A percentile compares a stretch with the other conserved stretches of the same genome.
Conservation (phyloP, 768 basidiomycete genomes). For the Lepiota venenata region DNA sequence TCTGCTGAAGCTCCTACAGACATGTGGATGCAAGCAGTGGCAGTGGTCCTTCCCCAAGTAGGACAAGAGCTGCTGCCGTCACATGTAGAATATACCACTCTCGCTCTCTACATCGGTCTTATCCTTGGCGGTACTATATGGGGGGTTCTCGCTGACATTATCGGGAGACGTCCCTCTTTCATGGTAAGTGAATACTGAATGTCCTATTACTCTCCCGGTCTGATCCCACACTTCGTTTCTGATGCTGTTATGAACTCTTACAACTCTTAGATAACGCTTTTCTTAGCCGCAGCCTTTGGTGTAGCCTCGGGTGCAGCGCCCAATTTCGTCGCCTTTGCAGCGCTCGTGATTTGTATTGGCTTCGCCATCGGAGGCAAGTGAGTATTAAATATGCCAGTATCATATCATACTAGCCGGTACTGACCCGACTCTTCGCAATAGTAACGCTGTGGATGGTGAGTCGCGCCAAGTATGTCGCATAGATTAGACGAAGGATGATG, state of each 20-base stretch:
- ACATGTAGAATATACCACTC: constrained; percentile 41
- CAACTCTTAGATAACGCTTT: constrained; percentile 64
- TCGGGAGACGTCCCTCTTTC: constrained; percentile 44
- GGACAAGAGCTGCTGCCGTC: constrained; percentile 39
- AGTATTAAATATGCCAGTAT: background rate
- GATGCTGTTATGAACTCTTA: background rate
- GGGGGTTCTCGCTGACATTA: constrained; percentile 47
- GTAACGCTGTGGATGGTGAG: constrained; percentile 26
- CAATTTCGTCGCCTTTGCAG: constrained; percentile 46
- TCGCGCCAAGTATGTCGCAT: constrained; percentile 21
- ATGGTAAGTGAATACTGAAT: constrained; percentile 23
- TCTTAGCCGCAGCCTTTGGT: constrained; percentile 66
- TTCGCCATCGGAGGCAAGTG: constrained; percentile 59
- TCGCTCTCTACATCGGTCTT: constrained; percentile 44
- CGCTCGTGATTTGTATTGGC: constrained; percentile 53
- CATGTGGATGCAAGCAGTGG: constrained; percentile 46
- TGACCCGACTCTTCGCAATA: background rate
- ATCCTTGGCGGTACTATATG: constrained; percentile 47
- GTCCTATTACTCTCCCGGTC: background rate
- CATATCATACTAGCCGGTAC: too few relatives aligned
- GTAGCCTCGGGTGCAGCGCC: constrained; percentile 58
- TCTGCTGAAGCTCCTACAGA: constrained; percentile 17
- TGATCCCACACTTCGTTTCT: background rate
- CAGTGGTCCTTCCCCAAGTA: constrained; percentile 43
- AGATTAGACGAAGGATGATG: background rate